Base-by-base conservation (phyloP, 2,329 filamentous ascomycete species). In the Fusarium albosuccineum region DNA sequence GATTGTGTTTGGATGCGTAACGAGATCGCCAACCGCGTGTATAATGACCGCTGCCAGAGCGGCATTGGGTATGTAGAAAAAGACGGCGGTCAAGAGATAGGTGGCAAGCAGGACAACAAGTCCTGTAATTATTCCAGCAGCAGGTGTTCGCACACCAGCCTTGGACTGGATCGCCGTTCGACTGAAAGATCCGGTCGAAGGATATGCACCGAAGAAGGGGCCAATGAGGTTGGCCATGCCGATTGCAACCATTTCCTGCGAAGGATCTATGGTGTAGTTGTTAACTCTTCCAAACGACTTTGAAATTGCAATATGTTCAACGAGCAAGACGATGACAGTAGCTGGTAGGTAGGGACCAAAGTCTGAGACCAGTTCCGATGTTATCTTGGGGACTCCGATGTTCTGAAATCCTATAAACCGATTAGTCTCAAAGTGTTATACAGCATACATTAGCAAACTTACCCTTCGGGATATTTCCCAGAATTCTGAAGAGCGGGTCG, bases 101-200 rank as follows among this genome's bases (percentile, higher is more conserved):
- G 97, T 93, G 36, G 96, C 94, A 9, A 98, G 82, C 0, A 98
- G 85, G 5, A 98, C 95, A 13, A 98, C 86, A 13, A 92, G 55
- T 0, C 92, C 94, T 8, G 94, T 97, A 67, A 98, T 92, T 41
- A 97, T 86, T 80, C 96, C 95, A 14, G 93, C 94, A 57, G 97
- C 89, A 1, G 95, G 95, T 1, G 94, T 97, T 26, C 93, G 89
- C 5, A 97, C 95, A 74, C 96, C 96, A 50, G 96, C 94, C 80
- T 98, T 98, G 5, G 95, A 96, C 79, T 97, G 97, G 81, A 98
- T 97, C 54, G 96, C 95, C 29, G 96, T 98, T 64, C 96, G 90
- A 36, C 93, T 97, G 84, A 98, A 98, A 3, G 96, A 98, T 2
- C 96, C 96, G 3, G 95, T 99, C 0, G 93, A 92, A 13, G 95